phyloP scores from a whole-genome alignment of 1,139 yeast genomes.

The Geotrichum reessii region DNA sequence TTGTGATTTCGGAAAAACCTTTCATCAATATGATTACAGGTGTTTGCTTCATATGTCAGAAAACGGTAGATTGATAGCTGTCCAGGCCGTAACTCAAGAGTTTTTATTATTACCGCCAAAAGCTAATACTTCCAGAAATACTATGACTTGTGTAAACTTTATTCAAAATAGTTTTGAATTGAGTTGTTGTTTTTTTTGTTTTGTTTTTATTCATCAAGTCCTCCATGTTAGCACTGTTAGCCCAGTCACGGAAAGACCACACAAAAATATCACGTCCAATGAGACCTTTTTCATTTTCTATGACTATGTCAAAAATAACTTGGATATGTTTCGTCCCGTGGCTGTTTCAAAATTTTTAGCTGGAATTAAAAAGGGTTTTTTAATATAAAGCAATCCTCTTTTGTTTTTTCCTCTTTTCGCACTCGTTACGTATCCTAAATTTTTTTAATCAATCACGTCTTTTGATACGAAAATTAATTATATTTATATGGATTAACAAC shows the following conservation, averaged over 20 bases:
- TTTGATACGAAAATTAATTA: too few relatives aligned
- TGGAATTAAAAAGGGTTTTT: neutral
- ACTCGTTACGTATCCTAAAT: too few relatives aligned
- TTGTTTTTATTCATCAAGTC: too few relatives aligned
- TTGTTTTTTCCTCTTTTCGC: neutral
- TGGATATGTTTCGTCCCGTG: neutral
- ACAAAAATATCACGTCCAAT: neutral
- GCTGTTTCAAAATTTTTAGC: neutral
- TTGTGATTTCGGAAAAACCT: neutral
- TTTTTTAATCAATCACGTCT: too few relatives aligned
- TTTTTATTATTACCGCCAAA: neutral
- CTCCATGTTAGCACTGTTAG: too few relatives aligned
- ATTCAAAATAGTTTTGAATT: neutral
- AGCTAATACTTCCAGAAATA: neutral
- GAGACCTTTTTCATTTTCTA: neutral
- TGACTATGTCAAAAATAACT: neutral
- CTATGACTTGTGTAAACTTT: neutral
- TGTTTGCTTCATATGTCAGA: too few relatives aligned
- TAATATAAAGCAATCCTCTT: constrained; percentile 4
- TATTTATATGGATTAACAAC: too few relatives aligned
- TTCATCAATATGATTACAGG: too few relatives aligned
- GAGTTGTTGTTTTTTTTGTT: too few relatives aligned
- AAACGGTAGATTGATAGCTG: neutral
- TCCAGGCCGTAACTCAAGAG: neutral
- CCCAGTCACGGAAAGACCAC: too few relatives aligned